A percentile compares a stretch with the other conserved stretches of the same genome.
These are phyloP conservation scores for Phanerochaete carnosa DNA, from an alignment of 768 basidiomycete genomes.

Conservation along the genomic window DNA sequence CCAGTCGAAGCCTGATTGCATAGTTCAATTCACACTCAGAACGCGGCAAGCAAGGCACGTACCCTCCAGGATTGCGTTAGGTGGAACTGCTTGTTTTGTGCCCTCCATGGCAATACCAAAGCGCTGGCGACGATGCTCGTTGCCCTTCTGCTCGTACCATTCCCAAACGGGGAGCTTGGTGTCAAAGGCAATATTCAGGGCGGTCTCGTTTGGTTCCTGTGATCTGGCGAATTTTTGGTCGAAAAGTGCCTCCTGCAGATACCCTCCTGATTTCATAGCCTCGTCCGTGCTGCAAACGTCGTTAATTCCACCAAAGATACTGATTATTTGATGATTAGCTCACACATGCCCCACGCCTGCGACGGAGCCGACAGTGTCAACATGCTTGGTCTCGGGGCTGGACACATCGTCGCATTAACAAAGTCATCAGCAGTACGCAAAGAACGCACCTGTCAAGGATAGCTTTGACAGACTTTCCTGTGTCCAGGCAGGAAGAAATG, in stretches of 20 bases:
- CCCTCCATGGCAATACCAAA: neutral
- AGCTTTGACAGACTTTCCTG: constrained; percentile 10
- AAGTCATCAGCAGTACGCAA: neutral
- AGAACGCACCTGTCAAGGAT: constrained; percentile 3
- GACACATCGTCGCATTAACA: neutral
- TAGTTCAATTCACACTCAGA: too few relatives aligned
- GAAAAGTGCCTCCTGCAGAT: constrained; percentile 16
- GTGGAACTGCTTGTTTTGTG: neutral
- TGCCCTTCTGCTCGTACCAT: constrained; percentile 10
- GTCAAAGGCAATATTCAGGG: constrained; percentile 12
- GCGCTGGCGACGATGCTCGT: constrained; percentile 2
- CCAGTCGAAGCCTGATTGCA: constrained; percentile 24
- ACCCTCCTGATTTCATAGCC: constrained; percentile 9
- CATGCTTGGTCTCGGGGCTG: constrained; percentile 7
- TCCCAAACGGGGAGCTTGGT: constrained; percentile 3
- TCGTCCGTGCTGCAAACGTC: constrained; percentile 16
- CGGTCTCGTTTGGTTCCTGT: constrained; percentile 12
- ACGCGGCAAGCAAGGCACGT: neutral
- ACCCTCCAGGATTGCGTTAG: constrained; percentile 4
- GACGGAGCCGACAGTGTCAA: neutral
- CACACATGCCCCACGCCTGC: constrained; percentile 11
- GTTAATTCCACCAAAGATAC: too few relatives aligned
- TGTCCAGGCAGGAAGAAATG: too few relatives aligned
- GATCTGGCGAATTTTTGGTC: constrained; percentile 19
- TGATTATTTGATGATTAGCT: too few relatives aligned